phyloP scores from a whole-genome alignment of 441 rosid genomes.

The Brassica hybrid region DNA sequence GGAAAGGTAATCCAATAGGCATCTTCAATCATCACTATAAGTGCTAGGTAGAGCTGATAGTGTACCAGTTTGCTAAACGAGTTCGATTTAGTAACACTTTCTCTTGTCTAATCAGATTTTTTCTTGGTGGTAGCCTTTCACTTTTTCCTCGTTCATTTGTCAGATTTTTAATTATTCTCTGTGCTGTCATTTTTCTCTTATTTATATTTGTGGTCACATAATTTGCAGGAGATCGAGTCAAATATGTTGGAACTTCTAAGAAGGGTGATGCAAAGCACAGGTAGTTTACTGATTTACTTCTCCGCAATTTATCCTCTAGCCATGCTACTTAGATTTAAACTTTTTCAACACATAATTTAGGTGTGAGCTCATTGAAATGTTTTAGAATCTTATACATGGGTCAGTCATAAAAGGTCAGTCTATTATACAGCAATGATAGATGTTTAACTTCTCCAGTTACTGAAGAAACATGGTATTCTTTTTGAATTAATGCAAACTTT shows the following conservation, averaged over 20 bases:
- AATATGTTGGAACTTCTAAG: conserved; percentile 72
- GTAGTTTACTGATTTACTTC: conserved; percentile 44
- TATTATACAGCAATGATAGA: too few species aligned
- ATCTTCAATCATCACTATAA: conserved; percentile 4
- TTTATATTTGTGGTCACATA: conserved; percentile 14
- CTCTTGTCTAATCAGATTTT: background rate
- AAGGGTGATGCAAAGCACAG: conserved; percentile 61
- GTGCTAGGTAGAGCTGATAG: conserved; percentile 18
- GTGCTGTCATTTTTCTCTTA: conserved; percentile 12
- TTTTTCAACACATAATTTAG: background rate
- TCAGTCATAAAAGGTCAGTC: background rate
- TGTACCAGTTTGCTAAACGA: conserved; percentile 20
- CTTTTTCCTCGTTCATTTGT: conserved; percentile 10
- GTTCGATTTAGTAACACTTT: background rate
- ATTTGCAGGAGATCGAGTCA: conserved; percentile 84
- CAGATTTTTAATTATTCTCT: conserved; percentile 9
- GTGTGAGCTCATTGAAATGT: background rate
- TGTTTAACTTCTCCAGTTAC: too few species aligned
- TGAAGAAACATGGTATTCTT: too few species aligned
- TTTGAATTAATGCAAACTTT: too few species aligned
- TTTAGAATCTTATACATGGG: background rate
- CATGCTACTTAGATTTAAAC: background rate
- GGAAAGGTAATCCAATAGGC: conserved; percentile 54
- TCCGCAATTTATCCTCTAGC: background rate
- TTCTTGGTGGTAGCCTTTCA: conserved; percentile 8